These are phyloP conservation scores for Scalesia atractyloides DNA, from an alignment of 129 eudicot genomes.

Conservation along the genomic window DNA sequence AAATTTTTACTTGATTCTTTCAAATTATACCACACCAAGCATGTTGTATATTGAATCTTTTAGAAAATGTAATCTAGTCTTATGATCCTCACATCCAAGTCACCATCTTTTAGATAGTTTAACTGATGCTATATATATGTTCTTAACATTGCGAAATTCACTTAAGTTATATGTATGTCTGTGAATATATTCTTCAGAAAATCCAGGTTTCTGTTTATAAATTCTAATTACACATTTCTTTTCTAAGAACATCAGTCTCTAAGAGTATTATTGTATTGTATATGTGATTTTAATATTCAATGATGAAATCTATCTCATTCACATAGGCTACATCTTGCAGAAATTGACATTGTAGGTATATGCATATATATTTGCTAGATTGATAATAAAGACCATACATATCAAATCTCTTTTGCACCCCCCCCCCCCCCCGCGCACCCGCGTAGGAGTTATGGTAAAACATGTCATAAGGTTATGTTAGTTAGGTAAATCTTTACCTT, in stretches of 20 bases:
- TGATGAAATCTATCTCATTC: not conserved
- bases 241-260: not conserved
- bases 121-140: not conserved
- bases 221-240: not conserved
- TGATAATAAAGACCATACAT: not conserved
- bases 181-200: not conserved
- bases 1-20: not conserved
- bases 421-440: too few relatives aligned
- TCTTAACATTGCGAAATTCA: not conserved
- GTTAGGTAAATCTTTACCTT: too few relatives aligned
- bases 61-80: not conserved
- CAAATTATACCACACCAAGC: not conserved
- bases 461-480: too few relatives aligned
- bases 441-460: too few relatives aligned
- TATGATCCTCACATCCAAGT: not conserved
- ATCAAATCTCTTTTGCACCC: not conserved
- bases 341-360: not conserved
- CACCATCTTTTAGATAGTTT: not conserved
- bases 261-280: not conserved
- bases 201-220: not conserved
- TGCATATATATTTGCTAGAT: not conserved
- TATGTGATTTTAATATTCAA: not conserved
- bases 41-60: not conserved
- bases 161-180: not conserved
- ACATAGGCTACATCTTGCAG: not conserved